Evolutionary conservation across 2,329 filamentous ascomycete genomes (phyloP), one percentile per base, ranked within the genome.

Genomic region (Phialophora macrospora): DNA sequence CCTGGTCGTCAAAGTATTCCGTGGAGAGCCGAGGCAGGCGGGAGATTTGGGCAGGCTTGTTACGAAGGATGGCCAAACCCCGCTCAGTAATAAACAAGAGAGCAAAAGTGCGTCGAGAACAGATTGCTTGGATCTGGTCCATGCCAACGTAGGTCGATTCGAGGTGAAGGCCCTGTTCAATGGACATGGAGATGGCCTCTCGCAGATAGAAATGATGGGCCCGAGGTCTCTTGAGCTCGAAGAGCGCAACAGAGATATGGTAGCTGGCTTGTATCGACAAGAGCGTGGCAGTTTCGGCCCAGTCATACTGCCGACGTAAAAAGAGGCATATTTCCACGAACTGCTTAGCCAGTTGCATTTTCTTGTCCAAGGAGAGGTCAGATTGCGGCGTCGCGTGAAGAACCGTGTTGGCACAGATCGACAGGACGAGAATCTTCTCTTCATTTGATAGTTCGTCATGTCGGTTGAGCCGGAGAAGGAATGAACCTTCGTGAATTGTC

Each of bases 41-140:
- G 20, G 63, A 65, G 34, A 72, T 72, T n/a, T 70, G 68, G 20
- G 70, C 67, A 2, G 66, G 63, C 55, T 72, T 72, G 57, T 72
- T 72, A 11, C 71, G 68, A 22, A 72, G 67, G 20, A 72, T 72
- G 30, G 71, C 70, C 22, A 70, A 62, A 9, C 71, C 71, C 34
- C 71, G 65, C 63, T 72, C 71, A 14, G 71, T 72, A 26, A 72
- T 70, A 63, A 72, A 72, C 9, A 72, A 59, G 4, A 72, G 55
- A 17, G 70, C 71, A 61, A 72, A 67, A 22, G 70, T 70, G n/a
- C 71, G 66, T 20, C 69, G 68, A 4, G 68, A 65, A 56, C 71
- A 72, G 30, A 72, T 72, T 2, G 66, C 62, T 41, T 65, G 60
- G 26, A 72, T 67, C 11, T 68, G 65, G 48, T 68, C 60, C 61